These are phyloP conservation scores for Penicillium herquei DNA, from an alignment of 495 filamentous ascomycete species.

Conservation along the genomic window DNA sequence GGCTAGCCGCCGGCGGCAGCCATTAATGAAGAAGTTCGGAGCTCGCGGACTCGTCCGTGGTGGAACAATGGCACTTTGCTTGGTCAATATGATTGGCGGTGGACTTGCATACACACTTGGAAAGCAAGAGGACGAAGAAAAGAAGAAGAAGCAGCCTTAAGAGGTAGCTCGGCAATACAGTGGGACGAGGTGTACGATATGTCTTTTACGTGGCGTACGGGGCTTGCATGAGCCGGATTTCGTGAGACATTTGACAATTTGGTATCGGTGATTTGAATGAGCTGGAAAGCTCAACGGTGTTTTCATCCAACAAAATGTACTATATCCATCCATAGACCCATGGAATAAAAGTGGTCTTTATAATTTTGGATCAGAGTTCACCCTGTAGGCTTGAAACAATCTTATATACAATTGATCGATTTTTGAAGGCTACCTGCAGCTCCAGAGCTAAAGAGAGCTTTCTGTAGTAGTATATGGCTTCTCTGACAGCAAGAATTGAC, in stretches of 20 bases:
- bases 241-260: no score
- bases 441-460: neutral
- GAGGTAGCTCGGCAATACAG: neutral
- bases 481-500: conserved; percentile 52
- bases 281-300: no score
- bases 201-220: neutral
- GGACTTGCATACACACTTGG: conserved; percentile 69
- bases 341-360: neutral
- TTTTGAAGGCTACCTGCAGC: no score
- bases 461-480: conserved; percentile 29
- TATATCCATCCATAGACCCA: neutral
- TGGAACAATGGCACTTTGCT: conserved; percentile 67
- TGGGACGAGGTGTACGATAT: conserved; percentile 21
- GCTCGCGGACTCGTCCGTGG: conserved; percentile 69
- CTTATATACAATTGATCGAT: neutral
- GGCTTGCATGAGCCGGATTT: neutral
- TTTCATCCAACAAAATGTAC: neutral
- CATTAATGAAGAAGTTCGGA: conserved; percentile 59
- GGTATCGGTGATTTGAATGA: neutral
- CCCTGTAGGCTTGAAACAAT: neutral
- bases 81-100: conserved; percentile 67
- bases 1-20: conserved; percentile 63
- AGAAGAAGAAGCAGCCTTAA: neutral
- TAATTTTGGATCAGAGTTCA: neutral
- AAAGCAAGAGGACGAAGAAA: conserved; percentile 54